Base-by-base conservation (phyloP, 768 basidiomycete genomes). In the Goffeauzyma gilvescens region DNA sequence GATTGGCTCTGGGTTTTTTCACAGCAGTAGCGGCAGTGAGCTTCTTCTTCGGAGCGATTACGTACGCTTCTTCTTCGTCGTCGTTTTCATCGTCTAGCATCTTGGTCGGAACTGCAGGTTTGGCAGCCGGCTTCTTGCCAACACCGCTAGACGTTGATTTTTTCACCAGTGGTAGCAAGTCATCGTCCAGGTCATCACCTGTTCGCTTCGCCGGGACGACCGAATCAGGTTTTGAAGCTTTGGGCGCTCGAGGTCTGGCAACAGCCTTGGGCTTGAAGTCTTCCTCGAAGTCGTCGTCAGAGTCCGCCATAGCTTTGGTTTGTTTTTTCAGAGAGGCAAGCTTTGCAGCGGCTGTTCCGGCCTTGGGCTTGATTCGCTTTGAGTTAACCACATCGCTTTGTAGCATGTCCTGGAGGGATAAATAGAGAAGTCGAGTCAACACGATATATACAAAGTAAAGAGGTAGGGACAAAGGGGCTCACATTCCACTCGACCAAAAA, bases 401-500 rank as follows among this genome's bases (percentile, higher is more conserved):
- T 6, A 59, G 55, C 28, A 57, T 48, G 6, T 50, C 49, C 59
- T 63, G 27, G 7, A 23, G 13, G 26, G 4, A 15, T 39, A 27
- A 36, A 32, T 26, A 32, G 6, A 15, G 13, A 14, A 30, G 22
- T 17, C 14, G 13, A 25, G 23, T 41, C 10, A n/a, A n/a, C n/a
- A n/a, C n/a, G n/a, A n/a, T n/a, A 26, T 31, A 21, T 45, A 26
- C 51, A 47, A 50, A 18, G n/a, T n/a, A n/a, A n/a, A n/a, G n/a
- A n/a, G 30, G 5, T 10, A 9, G 18, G 8, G 25, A 26, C 8
- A 32, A 14, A 42, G 7, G 26, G 10, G 67, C 79, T 49, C 50
- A 81, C 89, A 65, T 81, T 72, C 86, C 86, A 95, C 59, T 80
- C 76, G 22, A 64, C 70, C 31, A 85, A 60, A 70, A 96, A 89